Percentiles rank a stretch among this genome's conserved stretches.
Conservation (phyloP, 1,284 basidiomycete genomes). For the Cryptococcus sp. region DNA sequence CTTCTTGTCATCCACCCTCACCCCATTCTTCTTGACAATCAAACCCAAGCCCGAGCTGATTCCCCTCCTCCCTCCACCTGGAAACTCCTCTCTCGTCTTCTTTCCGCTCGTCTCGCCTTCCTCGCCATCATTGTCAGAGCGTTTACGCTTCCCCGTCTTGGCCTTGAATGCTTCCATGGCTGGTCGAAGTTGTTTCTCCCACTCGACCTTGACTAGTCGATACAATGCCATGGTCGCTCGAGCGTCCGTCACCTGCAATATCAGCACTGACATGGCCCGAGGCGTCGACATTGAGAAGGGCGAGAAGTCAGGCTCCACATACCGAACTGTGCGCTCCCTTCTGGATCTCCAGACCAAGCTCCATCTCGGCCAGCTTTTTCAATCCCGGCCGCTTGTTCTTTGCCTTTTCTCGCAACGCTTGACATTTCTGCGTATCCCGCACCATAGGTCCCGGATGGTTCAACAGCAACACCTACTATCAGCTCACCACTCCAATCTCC, state of each 20-base stretch:
- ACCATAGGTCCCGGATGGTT: constrained; percentile 73
- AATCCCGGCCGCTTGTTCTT: constrained; percentile 65
- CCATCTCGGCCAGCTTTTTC: constrained; percentile 72
- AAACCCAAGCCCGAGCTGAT: constrained; percentile 1
- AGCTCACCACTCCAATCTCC: neutral
- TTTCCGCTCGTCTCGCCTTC: constrained; percentile 28
- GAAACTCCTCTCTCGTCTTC: constrained; percentile 35
- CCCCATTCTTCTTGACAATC: constrained; percentile 2
- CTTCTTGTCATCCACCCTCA: constrained; percentile 1
- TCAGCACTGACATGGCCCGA: neutral
- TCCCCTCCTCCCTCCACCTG: constrained; percentile 56
- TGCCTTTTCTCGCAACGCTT: constrained; percentile 51
- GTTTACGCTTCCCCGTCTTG: constrained; percentile 22
- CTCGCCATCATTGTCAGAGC: constrained; percentile 13
- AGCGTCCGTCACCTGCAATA: constrained; percentile 79
- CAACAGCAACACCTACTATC: constrained; percentile 69
- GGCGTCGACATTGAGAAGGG: neutral
- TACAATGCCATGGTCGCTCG: constrained; percentile 94
- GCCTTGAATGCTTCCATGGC: constrained; percentile 38
- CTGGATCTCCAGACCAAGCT: constrained; percentile 80
- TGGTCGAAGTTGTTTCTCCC: constrained; percentile 58
- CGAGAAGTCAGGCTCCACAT: constrained; percentile 16
- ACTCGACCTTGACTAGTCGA: constrained; percentile 74
- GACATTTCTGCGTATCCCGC: constrained; percentile 73
- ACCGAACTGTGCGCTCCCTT: constrained; percentile 82